A percentile compares a stretch with the other conserved stretches of the same genome.
phyloP scores from a whole-genome alignment of 495 filamentous ascomycete species.

The Neurospora sp. region DNA sequence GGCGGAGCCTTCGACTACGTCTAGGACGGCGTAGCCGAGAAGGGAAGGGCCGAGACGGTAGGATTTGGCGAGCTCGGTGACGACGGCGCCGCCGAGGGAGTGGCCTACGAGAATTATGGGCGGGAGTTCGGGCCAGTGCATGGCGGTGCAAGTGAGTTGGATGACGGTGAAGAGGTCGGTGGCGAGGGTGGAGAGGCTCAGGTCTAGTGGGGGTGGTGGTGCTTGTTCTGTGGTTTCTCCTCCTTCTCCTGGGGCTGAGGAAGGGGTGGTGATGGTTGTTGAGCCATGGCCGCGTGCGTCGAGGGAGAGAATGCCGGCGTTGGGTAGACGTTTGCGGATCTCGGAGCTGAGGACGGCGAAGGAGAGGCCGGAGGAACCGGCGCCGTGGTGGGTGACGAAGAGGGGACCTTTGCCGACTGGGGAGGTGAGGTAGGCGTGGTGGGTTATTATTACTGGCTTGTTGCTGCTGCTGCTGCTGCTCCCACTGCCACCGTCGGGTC shows the following conservation, averaged over 20 bases:
- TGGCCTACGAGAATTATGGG: slow-evolving; percentile 83
- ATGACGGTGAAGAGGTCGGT: slow-evolving; percentile 64
- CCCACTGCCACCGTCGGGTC: background rate
- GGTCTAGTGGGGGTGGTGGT: slow-evolving; percentile 35
- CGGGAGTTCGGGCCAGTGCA: slow-evolving; percentile 65
- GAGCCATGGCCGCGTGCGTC: slow-evolving; percentile 84
- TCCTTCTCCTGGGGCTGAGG: background rate
- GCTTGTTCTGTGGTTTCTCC: slow-evolving; percentile 27
- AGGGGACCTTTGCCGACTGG: slow-evolving; percentile 51
- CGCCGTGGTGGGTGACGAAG: slow-evolving; percentile 38
- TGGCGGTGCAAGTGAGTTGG: slow-evolving; percentile 46
- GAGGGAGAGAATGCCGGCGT: slow-evolving; percentile 71
- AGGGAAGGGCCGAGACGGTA: slow-evolving; percentile 42
- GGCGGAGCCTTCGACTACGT: slow-evolving; percentile 80
- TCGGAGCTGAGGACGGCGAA: slow-evolving; percentile 56
- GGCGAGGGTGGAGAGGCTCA: slow-evolving; percentile 59
- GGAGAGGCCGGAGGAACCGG: slow-evolving; percentile 45
- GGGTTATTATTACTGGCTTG: slow-evolving; percentile 32
- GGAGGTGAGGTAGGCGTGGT: slow-evolving; percentile 80
- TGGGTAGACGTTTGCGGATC: slow-evolving; percentile 66
- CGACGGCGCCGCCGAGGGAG: slow-evolving; percentile 88
- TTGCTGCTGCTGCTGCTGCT: slow-evolving; percentile 10
- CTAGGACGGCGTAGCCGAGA: slow-evolving; percentile 81
- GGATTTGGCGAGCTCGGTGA: slow-evolving; percentile 63
- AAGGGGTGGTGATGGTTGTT: slow-evolving; percentile 27